A percentile compares a stretch with the other conserved stretches of the same genome.
phyloP scores from a whole-genome alignment of 2,329 filamentous ascomycete genomes.

The Saccharata proteae region DNA sequence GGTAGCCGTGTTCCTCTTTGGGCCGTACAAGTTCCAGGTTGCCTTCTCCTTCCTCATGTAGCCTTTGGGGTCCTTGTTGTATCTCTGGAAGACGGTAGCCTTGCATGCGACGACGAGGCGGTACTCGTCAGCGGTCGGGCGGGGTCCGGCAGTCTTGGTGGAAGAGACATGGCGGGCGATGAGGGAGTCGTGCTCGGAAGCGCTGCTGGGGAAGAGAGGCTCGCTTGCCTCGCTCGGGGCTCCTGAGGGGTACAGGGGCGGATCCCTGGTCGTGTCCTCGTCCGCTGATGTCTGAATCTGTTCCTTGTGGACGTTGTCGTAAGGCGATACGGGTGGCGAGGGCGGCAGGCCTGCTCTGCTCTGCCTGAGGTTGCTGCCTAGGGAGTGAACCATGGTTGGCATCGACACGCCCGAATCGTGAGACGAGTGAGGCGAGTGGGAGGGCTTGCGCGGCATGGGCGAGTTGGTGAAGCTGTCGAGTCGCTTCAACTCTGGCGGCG shows the following conservation, averaged over 20 bases:
- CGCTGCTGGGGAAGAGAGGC: slow-evolving; percentile 20
- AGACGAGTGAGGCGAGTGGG: slow-evolving; percentile 15
- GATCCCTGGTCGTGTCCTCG: slow-evolving; percentile 19
- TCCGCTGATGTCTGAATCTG: slow-evolving; percentile 20
- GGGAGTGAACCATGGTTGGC: slow-evolving; percentile 10
- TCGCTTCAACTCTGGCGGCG: slow-evolving; percentile 28
- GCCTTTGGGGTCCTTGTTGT: slow-evolving; percentile 29
- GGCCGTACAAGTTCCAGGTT: slow-evolving; percentile 30
- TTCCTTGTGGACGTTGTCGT: slow-evolving; percentile 24
- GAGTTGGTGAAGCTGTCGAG: slow-evolving; percentile 22
- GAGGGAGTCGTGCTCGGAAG: slow-evolving; percentile 8
- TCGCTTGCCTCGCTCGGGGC: slow-evolving; percentile 16
- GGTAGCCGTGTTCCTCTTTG: slow-evolving; percentile 24
- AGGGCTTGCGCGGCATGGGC: slow-evolving; percentile 12
- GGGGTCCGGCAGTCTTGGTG: slow-evolving; percentile 2
- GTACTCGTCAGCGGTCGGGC: slow-evolving; percentile 25
- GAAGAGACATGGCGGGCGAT: slow-evolving; percentile 26
- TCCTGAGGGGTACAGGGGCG: slow-evolving; percentile 22
- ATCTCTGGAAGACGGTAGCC: slow-evolving; percentile 25
- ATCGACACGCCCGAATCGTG: too few relatives aligned
- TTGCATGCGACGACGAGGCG: slow-evolving; percentile 21
- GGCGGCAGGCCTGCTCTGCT: slow-evolving; percentile 10
- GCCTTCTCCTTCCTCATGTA: slow-evolving; percentile 45
- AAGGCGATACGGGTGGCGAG: slow-evolving; percentile 29
- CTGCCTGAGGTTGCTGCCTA: slow-evolving; percentile 19